phyloP scores from a whole-genome alignment of 805 yeast genomes.

The Ogataea parapolymorpha region DNA sequence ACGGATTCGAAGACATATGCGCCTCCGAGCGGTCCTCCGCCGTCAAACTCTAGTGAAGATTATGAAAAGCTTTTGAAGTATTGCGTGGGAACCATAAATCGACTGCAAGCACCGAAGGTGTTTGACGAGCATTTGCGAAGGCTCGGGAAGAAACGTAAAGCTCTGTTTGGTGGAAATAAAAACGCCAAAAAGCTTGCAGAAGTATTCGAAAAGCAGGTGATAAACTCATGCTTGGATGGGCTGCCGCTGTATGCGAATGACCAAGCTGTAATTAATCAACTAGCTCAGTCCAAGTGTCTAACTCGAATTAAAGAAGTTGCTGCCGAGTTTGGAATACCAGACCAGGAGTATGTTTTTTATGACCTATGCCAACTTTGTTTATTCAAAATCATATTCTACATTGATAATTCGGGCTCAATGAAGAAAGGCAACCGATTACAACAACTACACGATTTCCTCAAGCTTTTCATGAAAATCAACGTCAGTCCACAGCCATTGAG shows the following conservation, averaged over 20 bases:
- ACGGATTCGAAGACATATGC: constrained; percentile 10
- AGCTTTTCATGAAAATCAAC: constrained; percentile 19
- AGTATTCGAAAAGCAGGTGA: constrained; percentile 9
- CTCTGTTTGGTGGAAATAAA: constrained; percentile 21
- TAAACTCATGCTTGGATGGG: constrained; percentile 5
- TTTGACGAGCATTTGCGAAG: constrained; percentile 20
- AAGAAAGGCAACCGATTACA: constrained; percentile 16
- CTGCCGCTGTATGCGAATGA: constrained; percentile 19
- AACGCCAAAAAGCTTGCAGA: constrained; percentile 18
- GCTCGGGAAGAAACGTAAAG: constrained; percentile 20
- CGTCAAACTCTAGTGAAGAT: constrained; percentile 10
- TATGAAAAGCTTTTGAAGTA: constrained; percentile 17
- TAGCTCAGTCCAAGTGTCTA: constrained; percentile 19
- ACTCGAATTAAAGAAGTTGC: constrained; percentile 23
- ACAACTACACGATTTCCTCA: constrained; percentile 20
- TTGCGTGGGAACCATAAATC: constrained; percentile 21
- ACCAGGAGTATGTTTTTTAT: constrained; percentile 23
- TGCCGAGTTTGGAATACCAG: constrained; percentile 12
- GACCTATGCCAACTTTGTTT: constrained; percentile 24
- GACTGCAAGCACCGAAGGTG: constrained; percentile 23
- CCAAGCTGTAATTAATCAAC: constrained; percentile 18
- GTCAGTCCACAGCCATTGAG: constrained; percentile 22
- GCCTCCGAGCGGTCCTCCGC: constrained; percentile 23
- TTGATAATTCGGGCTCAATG: constrained; percentile 28
- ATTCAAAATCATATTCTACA: constrained; percentile 20